phyloP scores from a whole-genome alignment of 129 eudicot genomes.

The Flaveria robusta region DNA sequence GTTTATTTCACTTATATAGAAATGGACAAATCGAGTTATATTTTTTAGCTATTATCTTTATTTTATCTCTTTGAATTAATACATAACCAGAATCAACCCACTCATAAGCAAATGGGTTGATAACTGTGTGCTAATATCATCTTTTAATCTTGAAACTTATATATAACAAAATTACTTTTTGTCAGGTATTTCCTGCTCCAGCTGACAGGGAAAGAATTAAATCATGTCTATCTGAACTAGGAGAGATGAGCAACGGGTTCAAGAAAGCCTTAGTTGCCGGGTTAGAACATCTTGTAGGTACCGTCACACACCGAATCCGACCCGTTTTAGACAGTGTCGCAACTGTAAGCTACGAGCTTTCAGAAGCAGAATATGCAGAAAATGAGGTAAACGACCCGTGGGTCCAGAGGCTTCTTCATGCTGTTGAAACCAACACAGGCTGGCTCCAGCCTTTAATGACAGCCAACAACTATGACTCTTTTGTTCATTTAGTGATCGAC shows the following conservation, averaged over 20 bases:
- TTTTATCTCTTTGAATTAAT: not conserved
- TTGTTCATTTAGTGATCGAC: constrained; percentile 80
- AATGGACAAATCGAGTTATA: not conserved
- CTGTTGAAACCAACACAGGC: constrained; percentile 73
- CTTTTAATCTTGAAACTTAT: constrained; percentile 4
- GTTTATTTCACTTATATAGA: not conserved
- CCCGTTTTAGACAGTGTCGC: constrained; percentile 77
- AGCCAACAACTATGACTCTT: constrained; percentile 76
- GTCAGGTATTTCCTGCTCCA: constrained; percentile 77
- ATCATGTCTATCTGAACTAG: constrained; percentile 79
- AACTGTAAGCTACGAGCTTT: constrained; percentile 76
- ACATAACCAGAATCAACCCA: not conserved
- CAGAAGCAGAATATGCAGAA: constrained; percentile 86
- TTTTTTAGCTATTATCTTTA: not conserved
- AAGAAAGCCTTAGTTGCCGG: constrained; percentile 69
- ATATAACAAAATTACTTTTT: constrained; percentile 1
- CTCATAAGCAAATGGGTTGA: not conserved
- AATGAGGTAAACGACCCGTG: constrained; percentile 96
- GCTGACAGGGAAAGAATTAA: constrained; percentile 81
- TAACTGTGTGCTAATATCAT: not conserved
- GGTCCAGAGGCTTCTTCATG: constrained; percentile 91
- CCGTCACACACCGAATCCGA: constrained; percentile 82
- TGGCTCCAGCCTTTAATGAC: constrained; percentile 94
- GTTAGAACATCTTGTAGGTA: constrained; percentile 76
- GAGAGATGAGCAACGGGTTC: constrained; percentile 77